These are phyloP conservation scores for Bassia scoparia DNA, from an alignment of 148 eudicot species.

Conservation along the genomic window DNA sequence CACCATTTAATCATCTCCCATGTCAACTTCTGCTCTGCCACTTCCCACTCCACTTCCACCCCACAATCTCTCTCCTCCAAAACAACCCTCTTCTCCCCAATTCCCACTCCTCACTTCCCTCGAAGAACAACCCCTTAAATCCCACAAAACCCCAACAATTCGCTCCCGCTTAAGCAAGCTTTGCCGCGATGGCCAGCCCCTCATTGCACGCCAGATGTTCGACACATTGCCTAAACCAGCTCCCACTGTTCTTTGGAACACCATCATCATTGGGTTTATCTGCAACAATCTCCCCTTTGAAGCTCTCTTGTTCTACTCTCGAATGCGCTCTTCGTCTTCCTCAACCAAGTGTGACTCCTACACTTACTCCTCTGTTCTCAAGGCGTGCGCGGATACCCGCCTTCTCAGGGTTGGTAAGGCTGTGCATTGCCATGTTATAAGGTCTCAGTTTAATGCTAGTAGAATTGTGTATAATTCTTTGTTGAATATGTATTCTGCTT, in stretches of 20 bases:
- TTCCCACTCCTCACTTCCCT: slow-evolving; percentile 14
- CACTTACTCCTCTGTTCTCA: slow-evolving; percentile 76
- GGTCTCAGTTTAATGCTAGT: slow-evolving; percentile 50
- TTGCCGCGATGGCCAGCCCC: slow-evolving; percentile 59
- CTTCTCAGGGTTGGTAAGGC: slow-evolving; percentile 58
- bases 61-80: slow-evolving; percentile 22
- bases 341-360: slow-evolving; percentile 49
- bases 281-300: slow-evolving; percentile 68
- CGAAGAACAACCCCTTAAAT: slow-evolving; percentile 28
- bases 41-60: slow-evolving; percentile 28
- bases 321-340: slow-evolving; percentile 33
- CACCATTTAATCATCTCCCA: slow-evolving; percentile 14
- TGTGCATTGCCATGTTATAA: slow-evolving; percentile 68
- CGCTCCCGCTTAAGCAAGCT: slow-evolving; percentile 63
- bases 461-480: slow-evolving; percentile 80
- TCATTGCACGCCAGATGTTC: slow-evolving; percentile 75
- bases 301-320: slow-evolving; percentile 55
- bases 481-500: slow-evolving; percentile 74
- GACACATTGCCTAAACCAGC: slow-evolving; percentile 72
- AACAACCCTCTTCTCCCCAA: slow-evolving; percentile 4
- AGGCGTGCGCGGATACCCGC: slow-evolving; percentile 78
- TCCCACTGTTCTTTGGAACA: slow-evolving; percentile 74
- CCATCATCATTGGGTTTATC: slow-evolving; percentile 75
- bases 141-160: slow-evolving; percentile 52
- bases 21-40: slow-evolving; percentile 32